Percentiles rank a stretch among this genome's conserved stretches.
phyloP scores from a whole-genome alignment of 345 rosid genomes.

The Nasturtium officinale region DNA sequence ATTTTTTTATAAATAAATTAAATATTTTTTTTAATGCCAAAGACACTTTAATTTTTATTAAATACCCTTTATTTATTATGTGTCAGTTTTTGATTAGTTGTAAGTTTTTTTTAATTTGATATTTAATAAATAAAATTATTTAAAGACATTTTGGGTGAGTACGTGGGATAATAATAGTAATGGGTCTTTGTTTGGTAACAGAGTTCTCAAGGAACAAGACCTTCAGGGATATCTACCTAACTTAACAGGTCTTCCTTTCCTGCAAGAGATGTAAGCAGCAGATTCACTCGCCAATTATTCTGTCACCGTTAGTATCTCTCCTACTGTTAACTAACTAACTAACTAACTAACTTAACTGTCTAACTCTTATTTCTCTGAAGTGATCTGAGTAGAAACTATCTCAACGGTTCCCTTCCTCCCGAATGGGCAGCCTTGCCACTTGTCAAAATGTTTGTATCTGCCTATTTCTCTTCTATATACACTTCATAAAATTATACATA shows the following conservation, averaged over 20 bases:
- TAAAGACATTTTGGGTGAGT: too few relatives aligned
- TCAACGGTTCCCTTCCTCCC: constrained; percentile 56
- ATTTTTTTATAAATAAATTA: too few relatives aligned
- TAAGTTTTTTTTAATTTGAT: too few relatives aligned
- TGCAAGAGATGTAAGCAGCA: constrained; percentile 51
- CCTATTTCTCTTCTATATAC: not conserved
- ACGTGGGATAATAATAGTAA: too few relatives aligned
- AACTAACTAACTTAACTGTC: constrained; percentile 19
- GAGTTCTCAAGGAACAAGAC: constrained; percentile 49
- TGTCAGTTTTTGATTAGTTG: too few relatives aligned
- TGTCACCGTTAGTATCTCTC: not conserved
- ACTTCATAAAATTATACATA: too few relatives aligned
- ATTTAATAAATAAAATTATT: too few relatives aligned
- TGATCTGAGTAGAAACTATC: constrained; percentile 55
- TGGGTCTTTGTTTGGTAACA: constrained; percentile 38
- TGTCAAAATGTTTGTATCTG: constrained; percentile 42
- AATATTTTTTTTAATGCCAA: too few relatives aligned
- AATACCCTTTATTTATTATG: too few relatives aligned
- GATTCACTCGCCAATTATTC: not conserved
- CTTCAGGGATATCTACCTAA: constrained; percentile 56
- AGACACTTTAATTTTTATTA: too few relatives aligned
- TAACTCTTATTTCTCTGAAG: constrained; percentile 35
- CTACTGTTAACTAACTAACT: too few relatives aligned
- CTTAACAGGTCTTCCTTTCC: constrained; percentile 47
- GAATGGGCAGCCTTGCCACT: constrained; percentile 54